Evolutionary conservation across 129 eudicot genomes (phyloP).

Genomic region (Pittosporum tobira): DNA sequence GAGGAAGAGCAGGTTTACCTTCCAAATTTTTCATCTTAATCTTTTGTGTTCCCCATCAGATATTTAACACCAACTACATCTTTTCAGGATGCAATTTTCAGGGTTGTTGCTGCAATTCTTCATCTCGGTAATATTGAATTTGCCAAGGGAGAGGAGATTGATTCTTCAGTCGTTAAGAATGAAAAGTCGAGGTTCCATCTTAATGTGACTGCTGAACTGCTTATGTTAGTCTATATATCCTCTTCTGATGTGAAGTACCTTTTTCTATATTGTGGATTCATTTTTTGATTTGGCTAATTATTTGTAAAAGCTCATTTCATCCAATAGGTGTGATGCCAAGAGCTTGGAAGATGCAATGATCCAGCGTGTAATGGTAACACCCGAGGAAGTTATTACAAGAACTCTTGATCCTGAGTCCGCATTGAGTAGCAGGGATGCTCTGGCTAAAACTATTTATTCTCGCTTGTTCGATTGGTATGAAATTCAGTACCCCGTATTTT

Average conservation of each 20-base stretch:
- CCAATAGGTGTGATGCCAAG: conserved; percentile 81
- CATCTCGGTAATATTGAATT: conserved; percentile 95
- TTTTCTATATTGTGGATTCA: not conserved
- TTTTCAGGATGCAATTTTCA: conserved; percentile 84
- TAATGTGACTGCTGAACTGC: conserved; percentile 78
- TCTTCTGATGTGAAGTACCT: not conserved
- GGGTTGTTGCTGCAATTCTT: conserved; percentile 94
- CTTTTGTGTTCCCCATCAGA: conserved; percentile 13
- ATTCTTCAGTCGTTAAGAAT: conserved; percentile 88
- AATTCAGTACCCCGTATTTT: not conserved
- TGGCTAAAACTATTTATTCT: conserved; percentile 92
- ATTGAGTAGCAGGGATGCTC: conserved; percentile 86
- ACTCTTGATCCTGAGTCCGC: conserved; percentile 99
- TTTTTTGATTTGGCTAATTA: conserved; percentile 6
- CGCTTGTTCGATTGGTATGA: conserved; percentile 93
- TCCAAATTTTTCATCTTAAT: conserved; percentile 1
- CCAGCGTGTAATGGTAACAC: conserved; percentile 97
- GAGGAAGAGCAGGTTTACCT: conserved; percentile 85
- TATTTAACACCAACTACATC: conserved; percentile 10
- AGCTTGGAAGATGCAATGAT: conserved; percentile 93
- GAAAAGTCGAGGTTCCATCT: conserved; percentile 92
- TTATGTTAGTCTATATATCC: conserved; percentile 43
- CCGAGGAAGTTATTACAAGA: conserved; percentile 90
- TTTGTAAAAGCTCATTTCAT: conserved; percentile 5
- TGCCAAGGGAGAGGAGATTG: conserved; percentile 88